These are phyloP conservation scores for Ciborinia camelliae DNA, from an alignment of 2,329 filamentous ascomycete genomes.

Conservation along the genomic window DNA sequence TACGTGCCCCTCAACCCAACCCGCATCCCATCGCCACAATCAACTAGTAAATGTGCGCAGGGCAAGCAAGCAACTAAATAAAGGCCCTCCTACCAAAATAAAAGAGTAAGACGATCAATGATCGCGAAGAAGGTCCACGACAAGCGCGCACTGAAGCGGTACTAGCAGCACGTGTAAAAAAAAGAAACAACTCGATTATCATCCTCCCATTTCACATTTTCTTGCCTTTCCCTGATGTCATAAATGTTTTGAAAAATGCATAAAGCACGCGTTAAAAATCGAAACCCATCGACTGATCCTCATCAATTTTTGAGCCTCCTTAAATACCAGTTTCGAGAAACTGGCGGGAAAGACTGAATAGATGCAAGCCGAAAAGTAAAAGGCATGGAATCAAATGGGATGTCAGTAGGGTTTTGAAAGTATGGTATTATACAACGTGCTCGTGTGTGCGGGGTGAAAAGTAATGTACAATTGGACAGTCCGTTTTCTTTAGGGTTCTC, in stretches of 20 bases:
- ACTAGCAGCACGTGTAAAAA: constrained; percentile 9
- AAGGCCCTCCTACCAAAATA: constrained; percentile 1
- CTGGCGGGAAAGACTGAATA: background rate
- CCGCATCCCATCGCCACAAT: background rate
- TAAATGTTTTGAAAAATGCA: background rate
- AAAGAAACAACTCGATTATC: background rate
- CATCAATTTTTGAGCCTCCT: background rate
- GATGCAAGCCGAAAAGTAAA: background rate
- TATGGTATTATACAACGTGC: constrained; percentile 26
- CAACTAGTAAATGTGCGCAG: background rate
- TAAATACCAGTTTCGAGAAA: background rate
- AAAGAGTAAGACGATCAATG: constrained; percentile 1
- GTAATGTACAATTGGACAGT: constrained; percentile 26
- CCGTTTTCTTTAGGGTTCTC: background rate
- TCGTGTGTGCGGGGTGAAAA: constrained; percentile 19
- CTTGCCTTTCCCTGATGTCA: background rate
- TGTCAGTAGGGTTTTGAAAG: background rate
- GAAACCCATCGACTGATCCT: background rate
- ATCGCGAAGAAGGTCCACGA: background rate
- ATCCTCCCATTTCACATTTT: background rate
- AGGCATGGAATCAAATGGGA: background rate
- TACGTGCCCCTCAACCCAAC: background rate
- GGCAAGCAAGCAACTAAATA: constrained; percentile 3
- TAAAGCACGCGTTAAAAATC: background rate
- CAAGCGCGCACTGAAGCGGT: background rate